phyloP scores from a whole-genome alignment of 495 filamentous ascomycete genomes.

The Hyaloscypha finlandica region DNA sequence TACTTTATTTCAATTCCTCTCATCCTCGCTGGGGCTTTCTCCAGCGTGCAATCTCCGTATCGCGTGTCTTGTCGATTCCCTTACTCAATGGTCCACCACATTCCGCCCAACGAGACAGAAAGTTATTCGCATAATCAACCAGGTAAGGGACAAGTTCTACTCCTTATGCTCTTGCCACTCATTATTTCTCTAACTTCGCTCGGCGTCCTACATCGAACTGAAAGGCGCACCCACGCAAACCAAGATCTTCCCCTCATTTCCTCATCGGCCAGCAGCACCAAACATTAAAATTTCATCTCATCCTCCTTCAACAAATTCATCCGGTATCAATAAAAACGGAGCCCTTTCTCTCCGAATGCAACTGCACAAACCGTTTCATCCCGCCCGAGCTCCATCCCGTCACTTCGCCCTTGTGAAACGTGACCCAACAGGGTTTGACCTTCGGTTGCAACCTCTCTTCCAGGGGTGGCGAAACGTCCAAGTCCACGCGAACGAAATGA shows the following conservation, averaged over 20 bases:
- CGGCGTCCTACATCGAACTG: no score
- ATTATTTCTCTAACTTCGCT: no score
- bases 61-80: background rate
- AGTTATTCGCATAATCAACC: no score
- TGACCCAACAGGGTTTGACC: slow-evolving; percentile 20
- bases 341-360: slow-evolving; percentile 18
- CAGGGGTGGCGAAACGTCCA: slow-evolving; percentile 7
- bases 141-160: no score
- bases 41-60: background rate
- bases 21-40: background rate
- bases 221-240: no score
- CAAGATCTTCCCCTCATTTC: no score
- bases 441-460: slow-evolving; percentile 22
- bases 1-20: background rate
- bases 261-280: no score
- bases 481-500: slow-evolving; percentile 13
- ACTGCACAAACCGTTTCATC: slow-evolving; percentile 22
- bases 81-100: background rate
- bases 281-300: background rate
- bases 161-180: no score
- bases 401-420: slow-evolving; percentile 17
- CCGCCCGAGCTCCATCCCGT: slow-evolving; percentile 23
- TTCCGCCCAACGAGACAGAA: no score
- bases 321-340: background rate
- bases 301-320: background rate